Conservation (phyloP, 495 filamentous ascomycete genomes). For the Pyrenula massariospora region DNA sequence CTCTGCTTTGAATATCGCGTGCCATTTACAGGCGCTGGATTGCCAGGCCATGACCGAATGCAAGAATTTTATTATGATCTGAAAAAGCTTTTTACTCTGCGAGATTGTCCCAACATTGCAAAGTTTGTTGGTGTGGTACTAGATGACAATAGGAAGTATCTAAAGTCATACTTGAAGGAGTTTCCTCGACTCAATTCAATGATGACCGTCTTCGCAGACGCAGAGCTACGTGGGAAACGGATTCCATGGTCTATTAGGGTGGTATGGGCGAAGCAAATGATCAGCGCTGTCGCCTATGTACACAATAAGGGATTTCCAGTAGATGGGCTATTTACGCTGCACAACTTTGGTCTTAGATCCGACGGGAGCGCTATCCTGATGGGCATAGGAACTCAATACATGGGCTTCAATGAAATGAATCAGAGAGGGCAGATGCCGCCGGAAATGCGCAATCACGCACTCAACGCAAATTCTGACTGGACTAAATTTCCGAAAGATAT, state of each 20-base stretch:
- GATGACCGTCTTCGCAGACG: not conserved
- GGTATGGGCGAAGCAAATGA: not conserved
- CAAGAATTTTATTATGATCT: not conserved
- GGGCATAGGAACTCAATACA: not conserved
- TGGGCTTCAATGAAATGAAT: conserved; percentile 1
- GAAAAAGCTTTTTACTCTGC: not conserved
- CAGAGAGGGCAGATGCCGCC: conserved; percentile 3
- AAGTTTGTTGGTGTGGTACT: not conserved
- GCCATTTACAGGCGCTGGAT: not conserved
- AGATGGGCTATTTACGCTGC: conserved; percentile 1
- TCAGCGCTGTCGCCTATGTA: not conserved
- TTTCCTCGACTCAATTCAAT: not conserved
- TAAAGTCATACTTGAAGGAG: not conserved
- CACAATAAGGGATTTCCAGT: conserved; percentile 1
- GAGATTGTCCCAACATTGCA: not conserved
- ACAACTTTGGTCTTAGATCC: conserved; percentile 1
- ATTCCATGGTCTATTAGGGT: not conserved
- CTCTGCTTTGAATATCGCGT: not conserved
- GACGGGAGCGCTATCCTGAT: conserved; percentile 5
- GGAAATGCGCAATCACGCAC: conserved; percentile 1
- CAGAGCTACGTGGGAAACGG: not conserved
- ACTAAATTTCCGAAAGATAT: conserved; percentile 4
- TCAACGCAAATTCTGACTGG: not conserved
- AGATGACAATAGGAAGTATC: not conserved
- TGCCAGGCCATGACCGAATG: not conserved